Evolutionary conservation across 768 basidiomycete species (phyloP), one percentile per base, ranked within the genome.

Genomic region (Russula lepida): DNA sequence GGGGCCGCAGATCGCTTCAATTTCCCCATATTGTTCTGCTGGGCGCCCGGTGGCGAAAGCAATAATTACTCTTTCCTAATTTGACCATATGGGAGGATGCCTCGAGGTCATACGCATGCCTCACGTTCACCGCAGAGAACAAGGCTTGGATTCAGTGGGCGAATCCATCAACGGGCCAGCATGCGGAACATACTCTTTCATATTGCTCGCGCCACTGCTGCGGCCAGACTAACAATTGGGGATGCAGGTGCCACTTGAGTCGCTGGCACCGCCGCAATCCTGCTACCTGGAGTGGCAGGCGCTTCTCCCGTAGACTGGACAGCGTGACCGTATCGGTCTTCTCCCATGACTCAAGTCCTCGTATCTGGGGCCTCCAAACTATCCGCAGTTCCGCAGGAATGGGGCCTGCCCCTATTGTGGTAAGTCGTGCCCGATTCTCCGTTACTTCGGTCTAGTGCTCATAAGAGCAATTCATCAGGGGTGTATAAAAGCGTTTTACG

Each of bases 261-360:
- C 48, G 33, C 51, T 46, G 44, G 44, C n/a, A 46, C 11, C 4
- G 12, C 46, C 61, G 61, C 52, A 54, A 49, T 37, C 37, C 23
- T 48, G 32, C 37, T 58, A 44, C 37, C 56, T 8, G 17, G 52
- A 25, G 41, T 4, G 51, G 51, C 7, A 53, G 33, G 39, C 37
- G n/a, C 28, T 33, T 51, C 13, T 15, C 43, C 44, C 19, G 39
- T 12, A 12, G 39, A 41, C 11, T 21, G 28, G 43, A 47, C 23
- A n/a, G 41, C 60, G 50, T 43, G 33, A 25, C 55, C 55, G 51
- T 43, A 50, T 60, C 54, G 32, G 51, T 27, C 37, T 28, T 33
- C 37, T 28, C 25, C 56, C 44, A 28, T 23, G 30, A 15, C 35
- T 15, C 17, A 1, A 54, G 23, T 13, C 51, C 2, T 21, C 25